These are phyloP conservation scores for Colletotrichum spaethianum DNA, from an alignment of 2,329 filamentous ascomycete species.

Conservation along the genomic window DNA sequence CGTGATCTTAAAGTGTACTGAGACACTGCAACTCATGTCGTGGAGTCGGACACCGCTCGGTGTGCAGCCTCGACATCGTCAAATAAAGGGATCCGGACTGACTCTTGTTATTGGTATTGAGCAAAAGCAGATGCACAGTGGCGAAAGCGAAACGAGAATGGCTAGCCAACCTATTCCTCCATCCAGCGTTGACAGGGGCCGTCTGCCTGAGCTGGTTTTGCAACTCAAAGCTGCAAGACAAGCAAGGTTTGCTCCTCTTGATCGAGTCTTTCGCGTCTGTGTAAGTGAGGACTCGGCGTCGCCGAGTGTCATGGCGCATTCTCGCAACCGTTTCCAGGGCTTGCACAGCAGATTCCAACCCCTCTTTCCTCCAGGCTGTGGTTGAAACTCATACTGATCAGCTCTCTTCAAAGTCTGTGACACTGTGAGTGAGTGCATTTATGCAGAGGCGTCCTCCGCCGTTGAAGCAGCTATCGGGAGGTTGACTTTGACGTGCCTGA, in stretches of 20 bases:
- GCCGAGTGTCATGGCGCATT: slow-evolving; percentile 1
- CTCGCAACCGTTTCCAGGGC: neutral
- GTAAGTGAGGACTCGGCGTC: slow-evolving; percentile 6
- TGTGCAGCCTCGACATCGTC: neutral
- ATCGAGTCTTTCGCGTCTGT: neutral
- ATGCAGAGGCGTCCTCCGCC: neutral
- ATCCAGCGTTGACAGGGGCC: neutral
- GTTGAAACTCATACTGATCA: neutral
- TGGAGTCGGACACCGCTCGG: too few species aligned
- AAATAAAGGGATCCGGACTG: neutral
- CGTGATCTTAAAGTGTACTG: too few species aligned
- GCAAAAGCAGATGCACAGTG: neutral
- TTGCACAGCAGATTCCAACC: neutral
- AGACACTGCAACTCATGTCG: too few species aligned
- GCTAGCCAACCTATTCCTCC: neutral
- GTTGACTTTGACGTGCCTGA: neutral
- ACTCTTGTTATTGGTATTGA: neutral
- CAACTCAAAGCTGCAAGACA: neutral
- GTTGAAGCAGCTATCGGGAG: neutral
- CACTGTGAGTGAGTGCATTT: neutral
- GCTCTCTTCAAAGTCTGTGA: neutral
- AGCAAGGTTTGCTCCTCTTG: neutral
- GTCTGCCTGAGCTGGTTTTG: neutral
- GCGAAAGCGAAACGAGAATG: neutral
- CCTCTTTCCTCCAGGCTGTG: neutral